These are phyloP conservation scores for Lodderomyces metapsilosis DNA, from an alignment of 1,139 yeast species.

Conservation along the genomic window DNA sequence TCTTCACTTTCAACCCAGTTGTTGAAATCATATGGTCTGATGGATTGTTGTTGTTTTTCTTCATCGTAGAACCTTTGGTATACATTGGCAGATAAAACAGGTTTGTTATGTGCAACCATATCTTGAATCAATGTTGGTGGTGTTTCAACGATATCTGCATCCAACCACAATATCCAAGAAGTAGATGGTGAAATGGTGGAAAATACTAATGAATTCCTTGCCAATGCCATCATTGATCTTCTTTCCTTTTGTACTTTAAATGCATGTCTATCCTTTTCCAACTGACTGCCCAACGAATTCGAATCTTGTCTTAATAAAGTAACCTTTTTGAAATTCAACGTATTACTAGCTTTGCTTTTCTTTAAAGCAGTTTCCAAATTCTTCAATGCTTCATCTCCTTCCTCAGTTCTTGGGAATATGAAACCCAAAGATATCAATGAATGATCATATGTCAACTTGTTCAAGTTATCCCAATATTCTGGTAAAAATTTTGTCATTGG, in stretches of 20 bases:
- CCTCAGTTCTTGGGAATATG: slow-evolving; percentile 75
- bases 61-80: slow-evolving; percentile 75
- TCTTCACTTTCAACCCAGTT: slow-evolving; percentile 95
- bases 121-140: slow-evolving; percentile 83
- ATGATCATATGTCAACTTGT: slow-evolving; percentile 77
- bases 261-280: slow-evolving; percentile 73
- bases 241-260: slow-evolving; percentile 83
- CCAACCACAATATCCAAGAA: slow-evolving; percentile 95
- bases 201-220: slow-evolving; percentile 86
- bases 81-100: slow-evolving; percentile 88
- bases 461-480: slow-evolving; percentile 83
- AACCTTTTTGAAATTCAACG: slow-evolving; percentile 68
- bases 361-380: slow-evolving; percentile 73
- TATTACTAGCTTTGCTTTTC: slow-evolving; percentile 51
- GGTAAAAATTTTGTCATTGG: slow-evolving; percentile 86
- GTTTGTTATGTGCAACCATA: slow-evolving; percentile 80
- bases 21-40: slow-evolving; percentile 91
- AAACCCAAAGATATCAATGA: slow-evolving; percentile 84
- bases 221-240: slow-evolving; percentile 87
- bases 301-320: slow-evolving; percentile 91
- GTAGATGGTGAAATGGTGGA: slow-evolving; percentile 89
- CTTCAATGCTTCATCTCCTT: slow-evolving; percentile 77
- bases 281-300: slow-evolving; percentile 63
- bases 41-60: slow-evolving; percentile 52
- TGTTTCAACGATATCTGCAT: slow-evolving; percentile 89